Base-by-base conservation (phyloP, 2,329 filamentous ascomycete species). In the Cladobotryum protrusum region DNA sequence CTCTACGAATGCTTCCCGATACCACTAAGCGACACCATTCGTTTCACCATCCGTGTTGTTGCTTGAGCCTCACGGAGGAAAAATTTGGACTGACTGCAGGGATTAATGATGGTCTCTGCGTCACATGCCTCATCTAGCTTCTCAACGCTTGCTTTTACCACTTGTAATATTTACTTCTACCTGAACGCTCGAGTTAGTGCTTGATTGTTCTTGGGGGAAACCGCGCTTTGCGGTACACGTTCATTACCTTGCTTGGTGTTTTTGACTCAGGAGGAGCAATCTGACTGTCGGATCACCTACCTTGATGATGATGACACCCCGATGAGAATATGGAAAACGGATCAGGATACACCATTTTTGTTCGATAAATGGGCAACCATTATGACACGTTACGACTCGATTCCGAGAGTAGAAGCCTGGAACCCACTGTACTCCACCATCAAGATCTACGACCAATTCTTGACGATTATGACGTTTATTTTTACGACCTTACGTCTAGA, bases 401-500 rank as follows among this genome's bases (percentile, higher is more conserved):
- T 61, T 63, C 52, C 55, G 57, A 55, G 58, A 57, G 50, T 48
- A 17, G 44, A 37, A 52, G 59, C 55, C 59, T 58, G 59, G 54
- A 61, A 64, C 59, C 57, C 60, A 56, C 56, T 62, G 62, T 65
- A 62, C 57, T 57, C 51, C 60, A 57, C 49, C 52, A 57, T 60
- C 61, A 64, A 65, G 58, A 61, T 59, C 59, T 61, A 65, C 58
- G 62, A 67, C 61, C 61, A 65, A 59, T 65, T 64, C 64, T 67
- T 72, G 69, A 72, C 67, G 69, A 72, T 69, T 66, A 71, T 66
- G 68, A 71, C 66, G 67, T 66, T 70, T 70, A 53, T 50, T 70
- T 67, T 72, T 64, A 72, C 66, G 69, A 72, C 66, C 45, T 70
- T 65, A 72, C 65, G 69, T 72, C 69, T 71, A 72, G 69, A 72